Evolutionary conservation across 371 early-diverging fungal species (phyloP).

Genomic region (Apophysomyces ossiformis): DNA sequence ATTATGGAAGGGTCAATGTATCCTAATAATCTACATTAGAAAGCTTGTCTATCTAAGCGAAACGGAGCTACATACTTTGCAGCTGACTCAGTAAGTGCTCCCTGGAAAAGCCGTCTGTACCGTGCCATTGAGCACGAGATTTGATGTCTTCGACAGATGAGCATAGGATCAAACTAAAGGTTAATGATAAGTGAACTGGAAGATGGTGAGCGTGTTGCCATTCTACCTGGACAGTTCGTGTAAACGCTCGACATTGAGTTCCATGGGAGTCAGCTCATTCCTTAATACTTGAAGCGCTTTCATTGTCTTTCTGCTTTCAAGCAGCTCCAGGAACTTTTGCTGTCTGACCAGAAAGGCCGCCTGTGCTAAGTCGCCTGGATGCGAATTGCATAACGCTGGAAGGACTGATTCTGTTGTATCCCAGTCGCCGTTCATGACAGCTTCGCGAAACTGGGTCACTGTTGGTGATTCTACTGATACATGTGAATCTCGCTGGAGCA

Average conservation of each 20-base stretch:
- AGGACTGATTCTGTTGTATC: slow-evolving; percentile 59
- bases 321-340: slow-evolving; percentile 84
- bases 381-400: slow-evolving; percentile 42
- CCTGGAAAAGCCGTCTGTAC: slow-evolving; percentile 74
- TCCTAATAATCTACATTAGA: slow-evolving; percentile 36
- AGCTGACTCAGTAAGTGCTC: slow-evolving; percentile 64
- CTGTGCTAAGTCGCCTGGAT: slow-evolving; percentile 28
- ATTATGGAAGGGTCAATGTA: slow-evolving; percentile 82
- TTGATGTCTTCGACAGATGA: slow-evolving; percentile 64
- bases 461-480: slow-evolving; percentile 63
- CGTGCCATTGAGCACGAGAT: slow-evolving; percentile 78
- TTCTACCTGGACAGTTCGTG: slow-evolving; percentile 49
- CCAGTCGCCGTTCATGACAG: slow-evolving; percentile 82
- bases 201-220: neutral
- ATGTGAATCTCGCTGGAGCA: slow-evolving; percentile 78
- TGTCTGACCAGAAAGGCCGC: slow-evolving; percentile 72
- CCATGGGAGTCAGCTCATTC: slow-evolving; percentile 77
- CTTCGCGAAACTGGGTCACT: slow-evolving; percentile 63
- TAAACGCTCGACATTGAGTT: slow-evolving; percentile 61
- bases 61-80: slow-evolving; percentile 56
- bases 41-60: neutral
- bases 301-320: slow-evolving; percentile 66
- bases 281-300: slow-evolving; percentile 74
- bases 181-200: neutral
- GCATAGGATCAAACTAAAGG: slow-evolving; percentile 66